These are phyloP conservation scores for Globisporangium canariense DNA, from an alignment of 352 stramenopile genomes.

Conservation along the genomic window DNA sequence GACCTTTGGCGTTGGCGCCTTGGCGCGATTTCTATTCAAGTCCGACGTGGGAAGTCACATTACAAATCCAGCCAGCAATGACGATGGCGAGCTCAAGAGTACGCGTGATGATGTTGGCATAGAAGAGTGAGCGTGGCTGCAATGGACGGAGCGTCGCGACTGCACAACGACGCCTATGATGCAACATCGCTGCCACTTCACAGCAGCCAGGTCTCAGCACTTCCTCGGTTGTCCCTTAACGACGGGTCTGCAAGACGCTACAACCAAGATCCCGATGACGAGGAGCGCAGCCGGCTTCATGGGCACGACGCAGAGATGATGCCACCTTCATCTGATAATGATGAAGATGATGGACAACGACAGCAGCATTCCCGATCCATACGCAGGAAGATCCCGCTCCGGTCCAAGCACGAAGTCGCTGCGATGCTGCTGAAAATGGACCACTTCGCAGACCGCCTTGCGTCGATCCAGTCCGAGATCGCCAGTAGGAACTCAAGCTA, in stretches of 20 bases:
- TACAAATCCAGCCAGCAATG: background rate
- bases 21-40: background rate
- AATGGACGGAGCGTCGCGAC: background rate
- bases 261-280: background rate
- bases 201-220: background rate
- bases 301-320: background rate
- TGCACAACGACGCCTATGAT: background rate
- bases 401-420: slow-evolving; percentile 16
- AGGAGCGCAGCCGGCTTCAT: slow-evolving; percentile 4
- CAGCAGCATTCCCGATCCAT: background rate
- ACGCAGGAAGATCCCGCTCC: background rate
- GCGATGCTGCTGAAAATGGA: slow-evolving; percentile 39
- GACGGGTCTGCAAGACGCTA: background rate
- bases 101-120: background rate
- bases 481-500: slow-evolving; percentile 13
- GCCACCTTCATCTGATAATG: background rate
- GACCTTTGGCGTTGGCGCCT: slow-evolving; percentile 11
- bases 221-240: background rate
- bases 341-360: background rate
- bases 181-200: background rate
- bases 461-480: slow-evolving; percentile 37
- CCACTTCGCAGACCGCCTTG: slow-evolving; percentile 39
- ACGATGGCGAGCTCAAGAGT: background rate
- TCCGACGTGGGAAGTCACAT: background rate
- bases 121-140: background rate